A percentile compares a stretch with the other conserved stretches of the same genome.
These are phyloP conservation scores for Trichophyton mentagrophytes DNA, from an alignment of 2,329 filamentous ascomycete species.

Conservation along the genomic window DNA sequence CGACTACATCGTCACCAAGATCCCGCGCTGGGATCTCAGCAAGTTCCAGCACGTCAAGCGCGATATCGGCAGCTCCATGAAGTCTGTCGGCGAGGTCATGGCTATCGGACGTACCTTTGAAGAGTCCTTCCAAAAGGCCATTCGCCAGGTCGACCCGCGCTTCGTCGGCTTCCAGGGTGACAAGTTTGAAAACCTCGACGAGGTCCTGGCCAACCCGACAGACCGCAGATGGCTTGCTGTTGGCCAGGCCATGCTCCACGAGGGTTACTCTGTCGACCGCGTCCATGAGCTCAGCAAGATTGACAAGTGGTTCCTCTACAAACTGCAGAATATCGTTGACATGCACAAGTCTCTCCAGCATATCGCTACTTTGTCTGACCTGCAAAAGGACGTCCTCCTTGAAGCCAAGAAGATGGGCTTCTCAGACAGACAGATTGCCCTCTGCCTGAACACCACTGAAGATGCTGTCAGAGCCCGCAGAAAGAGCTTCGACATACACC, in stretches of 20 bases:
- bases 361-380: constrained; percentile 64
- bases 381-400: constrained; percentile 78
- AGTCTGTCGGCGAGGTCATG: constrained; percentile 98
- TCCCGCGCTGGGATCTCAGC: constrained; percentile 92
- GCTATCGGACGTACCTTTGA: constrained; percentile 97
- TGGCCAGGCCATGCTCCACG: constrained; percentile 94
- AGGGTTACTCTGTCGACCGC: constrained; percentile 84
- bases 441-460: constrained; percentile 72
- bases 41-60: constrained; percentile 99
- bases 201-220: constrained; percentile 79
- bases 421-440: constrained; percentile 88
- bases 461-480: constrained; percentile 77
- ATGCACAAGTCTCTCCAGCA: constrained; percentile 75
- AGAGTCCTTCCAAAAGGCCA: constrained; percentile 98
- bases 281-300: constrained; percentile 95
- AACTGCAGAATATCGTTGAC: constrained; percentile 93
- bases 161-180: constrained; percentile 92
- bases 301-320: constrained; percentile 98
- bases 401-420: constrained; percentile 97
- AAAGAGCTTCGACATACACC: constrained; percentile 74
- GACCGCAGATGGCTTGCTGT: constrained; percentile 96
- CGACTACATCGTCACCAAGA: constrained; percentile 98
- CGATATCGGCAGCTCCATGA: constrained; percentile 96
- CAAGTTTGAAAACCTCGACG: constrained; percentile 85
- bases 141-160: constrained; percentile 86